Percentiles rank a stretch among this genome's conserved stretches.
Evolutionary conservation across 73 alveolate genomes (phyloP).

Genomic region (Paraurostyla sp.): DNA sequence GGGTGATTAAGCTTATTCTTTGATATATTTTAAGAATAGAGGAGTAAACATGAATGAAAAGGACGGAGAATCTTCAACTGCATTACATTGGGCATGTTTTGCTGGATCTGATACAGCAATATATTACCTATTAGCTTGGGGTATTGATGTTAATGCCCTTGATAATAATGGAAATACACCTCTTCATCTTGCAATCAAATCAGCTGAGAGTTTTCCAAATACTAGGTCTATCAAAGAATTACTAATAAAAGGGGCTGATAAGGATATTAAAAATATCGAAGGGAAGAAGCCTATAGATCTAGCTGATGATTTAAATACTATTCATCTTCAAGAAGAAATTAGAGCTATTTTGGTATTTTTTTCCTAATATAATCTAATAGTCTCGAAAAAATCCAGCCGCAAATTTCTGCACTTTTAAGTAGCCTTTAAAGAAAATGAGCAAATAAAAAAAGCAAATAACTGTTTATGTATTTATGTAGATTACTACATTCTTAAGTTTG

Average conservation of each 20-base stretch:
- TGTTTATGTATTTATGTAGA: background rate
- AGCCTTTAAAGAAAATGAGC: background rate
- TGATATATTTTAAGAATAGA: slow-evolving; percentile 87
- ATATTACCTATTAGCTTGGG: slow-evolving; percentile 47
- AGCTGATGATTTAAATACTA: background rate
- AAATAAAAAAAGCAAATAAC: background rate
- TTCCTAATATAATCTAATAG: background rate
- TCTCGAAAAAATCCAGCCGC: background rate
- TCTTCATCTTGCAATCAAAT: slow-evolving; percentile 3
- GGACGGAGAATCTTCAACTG: slow-evolving; percentile 90
- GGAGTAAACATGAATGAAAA: slow-evolving; percentile 76
- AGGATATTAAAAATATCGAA: background rate
- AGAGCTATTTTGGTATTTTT: background rate
- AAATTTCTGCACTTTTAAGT: background rate
- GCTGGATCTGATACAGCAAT: slow-evolving; percentile 22
- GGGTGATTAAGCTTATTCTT: slow-evolving; percentile 91
- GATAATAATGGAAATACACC: slow-evolving; percentile 16
- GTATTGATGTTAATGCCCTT: background rate
- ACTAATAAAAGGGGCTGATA: slow-evolving; percentile 24
- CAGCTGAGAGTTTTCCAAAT: slow-evolving; percentile 9
- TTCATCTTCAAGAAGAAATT: background rate
- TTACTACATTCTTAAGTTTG: background rate
- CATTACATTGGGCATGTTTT: slow-evolving; percentile 94
- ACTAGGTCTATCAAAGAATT: slow-evolving; percentile 29
- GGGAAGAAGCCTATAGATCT: slow-evolving; percentile 4